Conservation (phyloP, 441 rosid species). For the Euphorbia corollata region DNA sequence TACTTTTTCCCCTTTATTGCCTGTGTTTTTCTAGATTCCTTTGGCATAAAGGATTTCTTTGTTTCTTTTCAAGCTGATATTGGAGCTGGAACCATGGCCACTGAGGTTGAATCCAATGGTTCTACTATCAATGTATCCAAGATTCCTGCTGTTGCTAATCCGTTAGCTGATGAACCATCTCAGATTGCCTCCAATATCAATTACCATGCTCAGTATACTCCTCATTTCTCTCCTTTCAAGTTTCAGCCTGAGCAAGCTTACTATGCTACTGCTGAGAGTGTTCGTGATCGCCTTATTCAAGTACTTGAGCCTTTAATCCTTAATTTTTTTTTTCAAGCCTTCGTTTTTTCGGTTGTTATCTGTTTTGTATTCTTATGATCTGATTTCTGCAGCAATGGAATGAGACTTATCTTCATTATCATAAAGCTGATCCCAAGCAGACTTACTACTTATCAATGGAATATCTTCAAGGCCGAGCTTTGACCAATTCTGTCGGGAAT, state of each 20-base stretch:
- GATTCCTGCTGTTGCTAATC: conserved; percentile 50
- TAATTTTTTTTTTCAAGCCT: too few relatives aligned
- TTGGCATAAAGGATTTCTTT: neutral
- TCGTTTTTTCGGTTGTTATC: neutral
- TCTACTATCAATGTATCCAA: conserved; percentile 26
- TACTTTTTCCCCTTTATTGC: too few relatives aligned
- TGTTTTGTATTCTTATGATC: conserved; percentile 4
- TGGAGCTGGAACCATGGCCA: conserved; percentile 38
- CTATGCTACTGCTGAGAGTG: conserved; percentile 83
- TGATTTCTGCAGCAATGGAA: conserved; percentile 73
- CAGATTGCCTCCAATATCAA: conserved; percentile 73
- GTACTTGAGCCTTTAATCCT: conserved; percentile 23
- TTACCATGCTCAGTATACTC: conserved; percentile 72
- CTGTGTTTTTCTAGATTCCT: neutral
- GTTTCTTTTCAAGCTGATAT: conserved; percentile 10
- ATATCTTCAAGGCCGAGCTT: conserved; percentile 94
- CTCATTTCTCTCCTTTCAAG: conserved; percentile 90
- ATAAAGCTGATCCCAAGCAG: conserved; percentile 82
- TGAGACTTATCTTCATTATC: conserved; percentile 68
- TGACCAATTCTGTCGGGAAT: conserved; percentile 85
- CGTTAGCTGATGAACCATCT: conserved; percentile 48
- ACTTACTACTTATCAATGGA: conserved; percentile 96
- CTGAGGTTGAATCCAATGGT: conserved; percentile 27
- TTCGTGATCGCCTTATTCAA: conserved; percentile 82
- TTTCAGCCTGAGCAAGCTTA: conserved; percentile 87